Conservation (phyloP, 1,284 basidiomycete genomes). For the Anthracocystis walkeri region DNA sequence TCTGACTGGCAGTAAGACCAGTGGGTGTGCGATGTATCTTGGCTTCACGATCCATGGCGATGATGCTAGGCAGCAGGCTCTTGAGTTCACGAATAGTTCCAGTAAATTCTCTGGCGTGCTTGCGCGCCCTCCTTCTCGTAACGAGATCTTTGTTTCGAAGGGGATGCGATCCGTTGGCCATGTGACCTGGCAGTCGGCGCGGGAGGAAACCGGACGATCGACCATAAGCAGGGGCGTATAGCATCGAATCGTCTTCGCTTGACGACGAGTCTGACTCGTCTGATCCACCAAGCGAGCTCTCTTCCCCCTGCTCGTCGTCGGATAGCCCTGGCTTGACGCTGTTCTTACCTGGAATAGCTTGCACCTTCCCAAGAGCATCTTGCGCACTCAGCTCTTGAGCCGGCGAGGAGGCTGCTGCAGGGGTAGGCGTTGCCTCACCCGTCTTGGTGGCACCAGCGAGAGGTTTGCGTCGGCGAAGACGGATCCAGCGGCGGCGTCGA, state of each 20-base stretch:
- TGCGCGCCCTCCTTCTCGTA: conserved; percentile 20
- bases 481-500: conserved; percentile 65
- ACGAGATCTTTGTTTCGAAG: conserved; percentile 20
- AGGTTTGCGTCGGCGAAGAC: conserved; percentile 56
- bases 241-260: conserved; percentile 47
- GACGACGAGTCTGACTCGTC: conserved; percentile 37
- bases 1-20: conserved; percentile 28
- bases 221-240: conserved; percentile 32
- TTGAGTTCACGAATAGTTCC: conserved; percentile 61
- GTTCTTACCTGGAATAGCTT: conserved; percentile 8
- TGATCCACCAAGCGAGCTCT: conserved; percentile 28
- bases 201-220: conserved; percentile 49
- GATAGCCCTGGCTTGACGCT: conserved; percentile 28
- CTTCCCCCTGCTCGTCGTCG: conserved; percentile 30
- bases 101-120: conserved; percentile 55
- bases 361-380: conserved; percentile 5
- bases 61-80: conserved; percentile 55
- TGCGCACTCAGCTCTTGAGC: conserved; percentile 14
- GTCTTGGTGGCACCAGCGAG: conserved; percentile 12
- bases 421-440: conserved; percentile 7
- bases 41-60: conserved; percentile 51
- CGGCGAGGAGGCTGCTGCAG: conserved; percentile 19
- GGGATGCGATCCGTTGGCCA: conserved; percentile 44
- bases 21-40: conserved; percentile 19
- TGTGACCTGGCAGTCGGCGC: conserved; percentile 44